A percentile compares a stretch with the other conserved stretches of the same genome.
phyloP scores from a whole-genome alignment of 176 grass and related monocot species.

The Triticum dicoccoides region DNA sequence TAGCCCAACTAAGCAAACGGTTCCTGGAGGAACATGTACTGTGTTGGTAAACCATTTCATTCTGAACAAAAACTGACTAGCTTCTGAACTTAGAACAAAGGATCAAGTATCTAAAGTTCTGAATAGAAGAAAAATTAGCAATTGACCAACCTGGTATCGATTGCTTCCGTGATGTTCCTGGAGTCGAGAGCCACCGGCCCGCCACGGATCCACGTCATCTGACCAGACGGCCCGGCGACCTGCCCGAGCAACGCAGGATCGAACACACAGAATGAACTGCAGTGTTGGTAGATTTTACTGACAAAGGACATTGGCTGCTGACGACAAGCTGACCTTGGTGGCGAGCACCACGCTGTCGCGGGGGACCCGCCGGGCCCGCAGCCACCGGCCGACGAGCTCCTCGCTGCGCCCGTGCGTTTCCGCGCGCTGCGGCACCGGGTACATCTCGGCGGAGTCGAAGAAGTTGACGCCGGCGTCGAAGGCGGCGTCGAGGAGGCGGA shows the following conservation, averaged over 20 bases:
- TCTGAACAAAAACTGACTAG: neutral
- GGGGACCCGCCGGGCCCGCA: constrained; percentile 40
- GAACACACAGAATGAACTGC: neutral
- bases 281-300: neutral
- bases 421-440: constrained; percentile 73
- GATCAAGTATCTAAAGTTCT: neutral
- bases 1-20: neutral
- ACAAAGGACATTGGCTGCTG: neutral
- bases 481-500: constrained; percentile 69
- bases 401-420: constrained; percentile 75
- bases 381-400: constrained; percentile 71
- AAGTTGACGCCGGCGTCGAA: constrained; percentile 78
- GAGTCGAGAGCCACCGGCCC: constrained; percentile 66
- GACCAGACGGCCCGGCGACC: constrained; percentile 83
- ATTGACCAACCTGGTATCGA: constrained; percentile 52
- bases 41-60: neutral
- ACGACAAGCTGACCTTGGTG: constrained; percentile 53
- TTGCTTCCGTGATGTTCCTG: constrained; percentile 58
- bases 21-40: neutral
- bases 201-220: constrained; percentile 85
- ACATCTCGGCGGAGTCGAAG: constrained; percentile 90
- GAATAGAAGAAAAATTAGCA: neutral
- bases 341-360: constrained; percentile 63
- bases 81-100: no score
- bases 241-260: constrained; percentile 20